Conservation (phyloP, 495 filamentous ascomycete genomes). For the Hypomontagnella submonticulosa region DNA sequence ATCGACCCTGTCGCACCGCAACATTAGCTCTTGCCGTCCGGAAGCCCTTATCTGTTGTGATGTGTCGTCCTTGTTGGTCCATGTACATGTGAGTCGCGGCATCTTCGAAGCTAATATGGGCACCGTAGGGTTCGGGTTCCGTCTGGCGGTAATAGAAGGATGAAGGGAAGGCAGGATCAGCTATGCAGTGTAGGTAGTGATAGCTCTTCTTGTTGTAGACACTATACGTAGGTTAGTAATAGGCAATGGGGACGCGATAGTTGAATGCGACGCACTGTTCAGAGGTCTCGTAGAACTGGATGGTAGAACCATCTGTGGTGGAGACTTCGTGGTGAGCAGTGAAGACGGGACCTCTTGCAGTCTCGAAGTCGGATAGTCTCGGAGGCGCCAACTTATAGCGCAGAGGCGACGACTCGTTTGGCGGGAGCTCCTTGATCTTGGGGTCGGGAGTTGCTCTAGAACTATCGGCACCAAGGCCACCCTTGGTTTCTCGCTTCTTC, state of each 20-base stretch:
- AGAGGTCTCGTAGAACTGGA: slow-evolving; percentile 69
- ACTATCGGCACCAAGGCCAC: slow-evolving; percentile 55
- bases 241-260: slow-evolving; percentile 44
- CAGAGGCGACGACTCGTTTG: slow-evolving; percentile 59
- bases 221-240: slow-evolving; percentile 60
- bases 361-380: slow-evolving; percentile 67
- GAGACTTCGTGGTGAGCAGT: slow-evolving; percentile 59
- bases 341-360: slow-evolving; percentile 66
- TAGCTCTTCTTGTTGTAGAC: slow-evolving; percentile 92
- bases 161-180: slow-evolving; percentile 84
- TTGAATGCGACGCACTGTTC: slow-evolving; percentile 68
- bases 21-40: slow-evolving; percentile 90
- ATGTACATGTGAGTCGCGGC: slow-evolving; percentile 80
- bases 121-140: slow-evolving; percentile 80
- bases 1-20: slow-evolving; percentile 86
- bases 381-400: slow-evolving; percentile 70
- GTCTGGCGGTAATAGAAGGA: slow-evolving; percentile 90
- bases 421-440: slow-evolving; percentile 62
- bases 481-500: slow-evolving; percentile 82
- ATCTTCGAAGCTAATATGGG: slow-evolving; percentile 92
- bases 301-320: slow-evolving; percentile 56
- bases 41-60: slow-evolving; percentile 84
- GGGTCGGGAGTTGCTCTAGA: slow-evolving; percentile 66
- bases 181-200: slow-evolving; percentile 90
- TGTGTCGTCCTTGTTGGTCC: slow-evolving; percentile 65